A percentile compares a stretch with the other conserved stretches of the same genome.
Conservation (phyloP, 768 basidiomycete species). For the Rhodotorula paludigena region DNA sequence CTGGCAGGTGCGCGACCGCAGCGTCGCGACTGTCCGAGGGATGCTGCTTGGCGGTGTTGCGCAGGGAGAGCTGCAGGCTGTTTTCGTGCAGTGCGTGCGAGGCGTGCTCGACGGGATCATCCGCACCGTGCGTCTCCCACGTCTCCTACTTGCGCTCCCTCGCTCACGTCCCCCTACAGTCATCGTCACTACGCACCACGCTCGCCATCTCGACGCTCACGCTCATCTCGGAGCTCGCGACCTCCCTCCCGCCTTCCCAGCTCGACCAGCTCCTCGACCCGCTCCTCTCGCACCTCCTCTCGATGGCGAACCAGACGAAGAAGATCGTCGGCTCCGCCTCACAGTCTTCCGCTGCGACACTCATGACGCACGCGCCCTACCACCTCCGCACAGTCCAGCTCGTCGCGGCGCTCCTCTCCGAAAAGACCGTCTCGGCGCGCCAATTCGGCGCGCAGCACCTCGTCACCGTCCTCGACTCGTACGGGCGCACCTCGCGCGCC, state of each 20-base stretch:
- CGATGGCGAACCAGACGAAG: slow-evolving; percentile 86
- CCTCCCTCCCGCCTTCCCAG: slow-evolving; percentile 55
- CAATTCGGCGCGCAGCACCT: slow-evolving; percentile 56
- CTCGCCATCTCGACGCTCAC: slow-evolving; percentile 72
- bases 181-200: slow-evolving; percentile 84
- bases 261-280: slow-evolving; percentile 77
- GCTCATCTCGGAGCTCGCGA: slow-evolving; percentile 69
- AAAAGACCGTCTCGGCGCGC: slow-evolving; percentile 75
- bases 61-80: slow-evolving; percentile 64
- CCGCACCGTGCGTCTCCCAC: slow-evolving; percentile 69
- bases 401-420: slow-evolving; percentile 64
- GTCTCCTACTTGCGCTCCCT: slow-evolving; percentile 1
- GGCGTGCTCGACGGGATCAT: slow-evolving; percentile 72
- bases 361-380: slow-evolving; percentile 66
- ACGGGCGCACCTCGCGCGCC: slow-evolving; percentile 61
- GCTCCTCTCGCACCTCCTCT: slow-evolving; percentile 68
- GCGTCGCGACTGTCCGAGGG: slow-evolving; percentile 23
- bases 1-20: slow-evolving; percentile 72
- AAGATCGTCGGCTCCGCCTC: slow-evolving; percentile 83
- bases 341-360: slow-evolving; percentile 62
- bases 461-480: slow-evolving; percentile 66
- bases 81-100: slow-evolving; percentile 71
- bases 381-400: slow-evolving; percentile 65
- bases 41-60: slow-evolving; percentile 70
- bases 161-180: slow-evolving; percentile 51